phyloP scores from a whole-genome alignment of 441 rosid genomes.

The Jatropha podagrica region DNA sequence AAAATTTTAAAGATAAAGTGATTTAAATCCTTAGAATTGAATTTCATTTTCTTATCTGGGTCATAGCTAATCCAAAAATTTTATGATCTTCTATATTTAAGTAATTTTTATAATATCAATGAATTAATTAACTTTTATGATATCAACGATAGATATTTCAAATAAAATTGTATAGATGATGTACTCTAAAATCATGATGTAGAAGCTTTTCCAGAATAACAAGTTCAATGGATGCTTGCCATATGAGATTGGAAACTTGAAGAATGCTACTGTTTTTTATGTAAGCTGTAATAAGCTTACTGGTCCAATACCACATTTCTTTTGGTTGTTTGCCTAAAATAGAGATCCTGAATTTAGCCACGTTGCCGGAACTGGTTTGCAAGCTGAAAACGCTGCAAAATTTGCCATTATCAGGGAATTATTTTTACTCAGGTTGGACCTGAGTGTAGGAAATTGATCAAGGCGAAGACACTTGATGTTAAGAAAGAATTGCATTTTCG shows the following conservation, averaged over 20 bases:
- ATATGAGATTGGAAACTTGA: slow-evolving; percentile 43
- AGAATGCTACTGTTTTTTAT: slow-evolving; percentile 35
- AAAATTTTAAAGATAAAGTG: no score
- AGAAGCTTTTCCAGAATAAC: slow-evolving; percentile 49
- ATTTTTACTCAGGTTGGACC: slow-evolving; percentile 55
- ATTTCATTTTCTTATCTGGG: no score
- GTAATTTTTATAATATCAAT: no score
- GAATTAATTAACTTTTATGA: neutral
- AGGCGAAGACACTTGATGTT: slow-evolving; percentile 35
- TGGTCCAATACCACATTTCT: slow-evolving; percentile 54
- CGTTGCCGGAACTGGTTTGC: slow-evolving; percentile 51
- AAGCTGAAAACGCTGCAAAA: slow-evolving; percentile 33
- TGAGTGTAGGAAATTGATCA: slow-evolving; percentile 39
- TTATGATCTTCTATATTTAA: no score
- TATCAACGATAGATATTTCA: no score
- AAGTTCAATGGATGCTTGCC: slow-evolving; percentile 49
- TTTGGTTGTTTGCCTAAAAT: slow-evolving; percentile 45
- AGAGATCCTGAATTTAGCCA: slow-evolving; percentile 35
- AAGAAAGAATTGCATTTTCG: slow-evolving; percentile 47
- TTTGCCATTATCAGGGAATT: slow-evolving; percentile 39
- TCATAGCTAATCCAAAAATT: no score
- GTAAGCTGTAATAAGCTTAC: slow-evolving; percentile 38
- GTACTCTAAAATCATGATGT: no score
- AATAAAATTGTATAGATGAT: no score
- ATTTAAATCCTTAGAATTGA: no score